Base-by-base conservation (phyloP, 164 flowering plant species). In the Buxus sempervirens region DNA sequence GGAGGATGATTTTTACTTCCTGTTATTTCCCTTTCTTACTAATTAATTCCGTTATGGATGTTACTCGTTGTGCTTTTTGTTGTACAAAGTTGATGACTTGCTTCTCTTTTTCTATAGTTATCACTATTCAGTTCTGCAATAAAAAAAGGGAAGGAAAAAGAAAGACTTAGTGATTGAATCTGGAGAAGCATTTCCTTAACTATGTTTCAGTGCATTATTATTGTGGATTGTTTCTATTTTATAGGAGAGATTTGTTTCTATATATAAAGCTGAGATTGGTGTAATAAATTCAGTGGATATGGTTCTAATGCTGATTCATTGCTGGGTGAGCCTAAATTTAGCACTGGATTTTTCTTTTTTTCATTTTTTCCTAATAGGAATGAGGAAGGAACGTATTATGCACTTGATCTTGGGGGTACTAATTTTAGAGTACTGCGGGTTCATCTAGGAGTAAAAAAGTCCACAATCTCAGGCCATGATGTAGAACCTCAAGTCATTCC, bases 371-470 rank as follows among this genome's bases (percentile, higher is more conserved):
- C 7, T 3, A 32, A 32, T 32, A 95, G 98, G 91, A 80, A 66
- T 72, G 96, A 90, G 76, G 77, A 77, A 72, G 98, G 98, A 66
- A 81, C 76, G 42, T 92, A 76, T 76, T 90, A 90, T 84, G 92
- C 94, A 0, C 83, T 91, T 24, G 87, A 89, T 82, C 85, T 95
- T 69, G 98, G 97, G 57, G 96, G 96, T 28, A 92, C 96, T 19
- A 80, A 95, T 82, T 90, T 90, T 72, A 87, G 98, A 84, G 88
- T 95, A 23, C 75, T 95, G 76, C 82, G 94, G 74, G 86, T 90
- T 75, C 84, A 82, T 67, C 83, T 92, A 63, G 90, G 88, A 57
- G 97, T 88, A 70, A 68, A 73, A 73, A 81, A 79, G 51, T 86
- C 89, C 41, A 69, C 76, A 32, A 82, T 79, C 28, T 26, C 84